These are phyloP conservation scores for Teratosphaeria pseudoeucalypti DNA, from an alignment of 2,329 filamentous ascomycete species.

Conservation along the genomic window DNA sequence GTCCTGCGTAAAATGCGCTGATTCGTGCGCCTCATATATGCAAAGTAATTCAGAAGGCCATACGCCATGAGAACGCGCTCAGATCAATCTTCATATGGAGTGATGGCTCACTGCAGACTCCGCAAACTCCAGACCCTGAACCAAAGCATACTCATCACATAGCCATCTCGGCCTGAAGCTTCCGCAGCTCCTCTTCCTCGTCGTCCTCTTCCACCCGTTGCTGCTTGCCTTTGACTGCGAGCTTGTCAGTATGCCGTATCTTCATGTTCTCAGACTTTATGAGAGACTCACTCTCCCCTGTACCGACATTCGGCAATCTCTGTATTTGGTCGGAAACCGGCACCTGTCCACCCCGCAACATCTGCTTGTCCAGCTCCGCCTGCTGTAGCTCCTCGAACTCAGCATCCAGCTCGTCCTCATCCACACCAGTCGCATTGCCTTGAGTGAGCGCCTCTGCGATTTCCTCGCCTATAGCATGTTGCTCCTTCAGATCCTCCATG, in stretches of 20 bases:
- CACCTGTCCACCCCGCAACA: slow-evolving; percentile 78
- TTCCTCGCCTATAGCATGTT: slow-evolving; percentile 87
- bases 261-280: slow-evolving; percentile 28
- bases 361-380: slow-evolving; percentile 84
- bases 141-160: slow-evolving; percentile 50
- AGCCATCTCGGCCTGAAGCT: slow-evolving; percentile 92
- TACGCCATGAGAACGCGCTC: not conserved
- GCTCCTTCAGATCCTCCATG: slow-evolving; percentile 87
- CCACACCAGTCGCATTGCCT: slow-evolving; percentile 58
- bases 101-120: not conserved
- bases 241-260: slow-evolving; percentile 2
- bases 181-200: slow-evolving; percentile 88
- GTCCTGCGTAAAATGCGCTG: not conserved
- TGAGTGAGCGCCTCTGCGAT: slow-evolving; percentile 76
- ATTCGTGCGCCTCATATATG: not conserved
- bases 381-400: slow-evolving; percentile 84
- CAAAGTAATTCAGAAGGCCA: not conserved
- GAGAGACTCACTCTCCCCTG: slow-evolving; percentile 60
- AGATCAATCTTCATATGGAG: not conserved
- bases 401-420: slow-evolving; percentile 77
- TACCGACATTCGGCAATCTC: slow-evolving; percentile 63
- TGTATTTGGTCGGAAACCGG: slow-evolving; percentile 71
- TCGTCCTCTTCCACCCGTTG: slow-evolving; percentile 63
- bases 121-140: not conserved
- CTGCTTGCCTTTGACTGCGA: slow-evolving; percentile 36